Conservation (phyloP, 371 early-diverging fungal species). For the Coemansia sp. region DNA sequence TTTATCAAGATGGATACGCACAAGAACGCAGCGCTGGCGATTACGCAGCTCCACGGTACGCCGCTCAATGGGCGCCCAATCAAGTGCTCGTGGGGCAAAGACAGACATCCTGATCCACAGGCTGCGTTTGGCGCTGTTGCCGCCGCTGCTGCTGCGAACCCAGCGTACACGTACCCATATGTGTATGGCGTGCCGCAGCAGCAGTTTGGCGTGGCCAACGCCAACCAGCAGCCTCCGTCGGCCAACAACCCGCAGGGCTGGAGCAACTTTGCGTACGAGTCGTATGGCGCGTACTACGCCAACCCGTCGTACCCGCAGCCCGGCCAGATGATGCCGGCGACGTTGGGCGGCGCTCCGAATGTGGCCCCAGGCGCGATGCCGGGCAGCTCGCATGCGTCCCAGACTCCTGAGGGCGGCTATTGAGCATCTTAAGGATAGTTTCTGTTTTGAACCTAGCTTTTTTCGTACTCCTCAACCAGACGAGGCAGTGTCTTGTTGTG, state of each 20-base stretch:
- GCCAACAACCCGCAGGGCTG: slow-evolving; percentile 36
- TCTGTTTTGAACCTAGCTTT: background rate
- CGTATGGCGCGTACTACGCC: slow-evolving; percentile 44
- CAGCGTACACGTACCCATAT: slow-evolving; percentile 53
- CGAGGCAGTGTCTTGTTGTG: background rate
- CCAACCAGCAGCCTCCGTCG: slow-evolving; percentile 20
- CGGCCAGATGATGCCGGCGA: slow-evolving; percentile 37
- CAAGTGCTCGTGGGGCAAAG: slow-evolving; percentile 90
- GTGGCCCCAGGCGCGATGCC: slow-evolving; percentile 5
- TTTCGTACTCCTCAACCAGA: background rate
- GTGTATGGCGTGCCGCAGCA: slow-evolving; percentile 52
- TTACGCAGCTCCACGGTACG: slow-evolving; percentile 72
- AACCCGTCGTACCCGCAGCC: slow-evolving; percentile 46
- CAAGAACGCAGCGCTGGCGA: slow-evolving; percentile 84
- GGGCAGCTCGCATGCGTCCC: background rate
- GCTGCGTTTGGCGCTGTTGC: slow-evolving; percentile 41
- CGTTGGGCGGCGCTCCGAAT: slow-evolving; percentile 9
- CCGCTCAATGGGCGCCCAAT: slow-evolving; percentile 68
- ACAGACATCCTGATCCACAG: slow-evolving; percentile 56
- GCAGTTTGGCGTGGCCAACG: slow-evolving; percentile 37
- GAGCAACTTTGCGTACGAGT: slow-evolving; percentile 44
- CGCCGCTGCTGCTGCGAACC: slow-evolving; percentile 46
- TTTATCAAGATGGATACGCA: slow-evolving; percentile 89
- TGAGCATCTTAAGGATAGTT: slow-evolving; percentile 1
- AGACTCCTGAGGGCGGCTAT: slow-evolving; percentile 16